Evolutionary conservation across 2,329 filamentous ascomycete genomes (phyloP), one percentile per base, ranked within the genome.

Genomic region (Harringtonia aguacate): DNA sequence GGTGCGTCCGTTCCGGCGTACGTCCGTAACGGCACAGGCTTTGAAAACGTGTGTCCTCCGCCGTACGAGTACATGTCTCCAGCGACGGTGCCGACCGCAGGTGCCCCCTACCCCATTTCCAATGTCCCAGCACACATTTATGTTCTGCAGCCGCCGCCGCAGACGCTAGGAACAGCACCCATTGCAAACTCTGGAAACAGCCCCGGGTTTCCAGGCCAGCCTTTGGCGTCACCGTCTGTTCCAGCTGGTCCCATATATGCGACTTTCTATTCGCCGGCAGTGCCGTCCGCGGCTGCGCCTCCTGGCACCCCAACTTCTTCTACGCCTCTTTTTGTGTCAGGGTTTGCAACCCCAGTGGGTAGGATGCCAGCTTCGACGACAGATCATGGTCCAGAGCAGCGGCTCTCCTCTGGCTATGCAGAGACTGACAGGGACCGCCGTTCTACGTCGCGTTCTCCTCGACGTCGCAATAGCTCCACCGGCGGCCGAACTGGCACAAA

Each of bases 111-210:
- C 18, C 14, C 48, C 4, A 21, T 48, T 13, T 38, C 48, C 12
- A 50, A 50, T 28, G 43, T 48, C 10, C 48, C 48, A 3, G 44
- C 46, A 1, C 44, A 48, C 1, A 27, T 48, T 6, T 50, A 48
- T 29, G 20, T 47, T 2, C 21, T 50, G 17, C 48, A 50, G 22
- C 46, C 48, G 1, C 48, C 45, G 29, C 48, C 39, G 44, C 5
- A 8, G 9, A 22, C 39, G 1, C 8, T 34, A 1, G 17, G 29
- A 2, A n/a, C 40, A 3, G 34, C 28, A 9, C 27, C 28, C 1
- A 14, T 10, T 9, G 28, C 14, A 3, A 27, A 8, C 8, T 4
- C 28, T 13, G 13, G 27, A 17, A 14, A 4, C 15, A 12, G 9
- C 20, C 8, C 14, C 7, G 8, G 29, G 35, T 4, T 38, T 27